Evolutionary conservation across 768 basidiomycete genomes (phyloP).

Genomic region (Agaricus sinodeliciosus): DNA sequence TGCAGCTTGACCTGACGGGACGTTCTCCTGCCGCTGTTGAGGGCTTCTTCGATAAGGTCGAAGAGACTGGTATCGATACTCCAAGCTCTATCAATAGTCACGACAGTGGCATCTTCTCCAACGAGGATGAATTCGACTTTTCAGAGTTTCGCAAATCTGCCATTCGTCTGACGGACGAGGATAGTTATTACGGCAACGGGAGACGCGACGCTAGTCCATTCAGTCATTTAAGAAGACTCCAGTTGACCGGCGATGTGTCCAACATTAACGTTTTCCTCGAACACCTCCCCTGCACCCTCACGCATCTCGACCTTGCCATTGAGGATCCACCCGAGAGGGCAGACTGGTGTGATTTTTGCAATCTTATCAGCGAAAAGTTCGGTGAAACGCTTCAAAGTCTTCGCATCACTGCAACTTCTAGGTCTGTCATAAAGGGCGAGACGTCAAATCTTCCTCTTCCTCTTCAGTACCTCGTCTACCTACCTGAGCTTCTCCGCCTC

Average conservation of each 20-base stretch:
- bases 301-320: conserved; percentile 67
- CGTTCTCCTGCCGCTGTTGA: conserved; percentile 65
- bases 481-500: conserved; percentile 53
- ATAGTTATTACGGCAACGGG: conserved; percentile 21
- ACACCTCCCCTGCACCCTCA: conserved; percentile 58
- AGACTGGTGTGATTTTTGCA: conserved; percentile 71
- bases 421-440: conserved; percentile 63
- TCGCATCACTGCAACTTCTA: conserved; percentile 57
- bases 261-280: conserved; percentile 69
- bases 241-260: conserved; percentile 62
- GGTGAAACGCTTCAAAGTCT: conserved; percentile 51
- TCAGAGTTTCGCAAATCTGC: conserved; percentile 67
- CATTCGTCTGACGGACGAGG: conserved; percentile 56
- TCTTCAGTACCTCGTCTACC: conserved; percentile 46
- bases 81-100: conserved; percentile 62
- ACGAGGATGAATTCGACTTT: conserved; percentile 65
- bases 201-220: conserved; percentile 42
- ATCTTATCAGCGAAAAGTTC: conserved; percentile 57
- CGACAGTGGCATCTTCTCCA: conserved; percentile 75
- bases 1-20: conserved; percentile 69
- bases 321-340: conserved; percentile 72
- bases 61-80: conserved; percentile 61
- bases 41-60: conserved; percentile 71
- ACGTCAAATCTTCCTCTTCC: conserved; percentile 54
- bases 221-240: conserved; percentile 48